Evolutionary conservation across 257 asterid genomes (phyloP).

Genomic region (Gardenia jasminoides): DNA sequence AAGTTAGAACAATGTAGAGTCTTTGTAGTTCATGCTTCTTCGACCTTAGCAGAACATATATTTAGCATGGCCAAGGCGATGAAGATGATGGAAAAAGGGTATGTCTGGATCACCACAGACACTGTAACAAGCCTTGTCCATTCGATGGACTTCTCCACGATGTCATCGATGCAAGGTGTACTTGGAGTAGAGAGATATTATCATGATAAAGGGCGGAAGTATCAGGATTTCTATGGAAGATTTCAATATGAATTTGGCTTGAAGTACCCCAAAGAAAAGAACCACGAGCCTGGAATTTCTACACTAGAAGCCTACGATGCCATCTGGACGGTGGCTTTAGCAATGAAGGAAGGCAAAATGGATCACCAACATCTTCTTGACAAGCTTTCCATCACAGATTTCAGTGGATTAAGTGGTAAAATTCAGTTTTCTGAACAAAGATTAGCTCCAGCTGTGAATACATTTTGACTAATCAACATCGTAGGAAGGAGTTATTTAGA

Average conservation of each 20-base stretch:
- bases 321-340: slow-evolving; percentile 22
- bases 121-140: slow-evolving; percentile 26
- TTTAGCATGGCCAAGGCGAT: slow-evolving; percentile 31
- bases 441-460: slow-evolving; percentile 10
- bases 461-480: slow-evolving; percentile 33
- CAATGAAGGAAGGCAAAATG: slow-evolving; percentile 6
- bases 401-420: slow-evolving; percentile 33
- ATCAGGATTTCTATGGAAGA: slow-evolving; percentile 12
- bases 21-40: slow-evolving; percentile 32
- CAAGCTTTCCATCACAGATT: slow-evolving; percentile 5
- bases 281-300: slow-evolving; percentile 30
- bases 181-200: slow-evolving; percentile 27
- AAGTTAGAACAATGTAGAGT: slow-evolving; percentile 33
- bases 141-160: slow-evolving; percentile 20
- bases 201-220: slow-evolving; percentile 6
- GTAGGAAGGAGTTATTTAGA: slow-evolving; percentile 31
- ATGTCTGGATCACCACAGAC: slow-evolving; percentile 42
- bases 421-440: slow-evolving; percentile 19
- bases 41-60: slow-evolving; percentile 20
- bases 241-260: slow-evolving; percentile 17
- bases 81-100: slow-evolving; percentile 36
- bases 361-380: slow-evolving; percentile 1
- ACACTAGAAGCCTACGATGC: slow-evolving; percentile 39
- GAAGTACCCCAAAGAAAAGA: slow-evolving; percentile 24
- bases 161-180: slow-evolving; percentile 35